These are phyloP conservation scores for Ganoderma meredithae DNA, from an alignment of 1,284 basidiomycete genomes.

Conservation along the genomic window DNA sequence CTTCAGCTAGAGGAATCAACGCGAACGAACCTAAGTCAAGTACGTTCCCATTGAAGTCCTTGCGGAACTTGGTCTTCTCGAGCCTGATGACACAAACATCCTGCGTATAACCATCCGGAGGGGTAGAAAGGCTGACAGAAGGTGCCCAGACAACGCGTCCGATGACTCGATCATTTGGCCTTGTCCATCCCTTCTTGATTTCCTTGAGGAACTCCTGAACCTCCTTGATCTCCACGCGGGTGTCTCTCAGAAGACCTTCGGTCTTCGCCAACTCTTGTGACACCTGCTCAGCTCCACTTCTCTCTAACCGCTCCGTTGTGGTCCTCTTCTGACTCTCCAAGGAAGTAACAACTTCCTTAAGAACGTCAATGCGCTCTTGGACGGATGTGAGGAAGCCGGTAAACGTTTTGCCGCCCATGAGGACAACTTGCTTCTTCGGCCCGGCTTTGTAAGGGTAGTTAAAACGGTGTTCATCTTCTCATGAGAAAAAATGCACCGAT, in stretches of 20 bases:
- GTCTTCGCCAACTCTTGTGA: too few relatives aligned
- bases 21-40: neutral
- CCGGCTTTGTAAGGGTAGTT: neutral
- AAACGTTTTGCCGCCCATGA: neutral
- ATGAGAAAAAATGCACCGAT: neutral
- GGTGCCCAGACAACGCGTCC: neutral
- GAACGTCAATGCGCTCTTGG: neutral
- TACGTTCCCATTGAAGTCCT: neutral
- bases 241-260: too few relatives aligned
- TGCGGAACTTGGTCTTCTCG: neutral
- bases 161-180: neutral
- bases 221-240: too few relatives aligned
- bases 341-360: neutral
- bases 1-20: neutral
- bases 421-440: neutral
- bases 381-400: neutral
- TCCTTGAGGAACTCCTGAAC: neutral
- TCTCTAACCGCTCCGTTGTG: too few relatives aligned
- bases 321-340: neutral
- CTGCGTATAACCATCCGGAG: neutral
- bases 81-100: neutral
- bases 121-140: neutral
- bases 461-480: neutral
- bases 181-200: neutral
- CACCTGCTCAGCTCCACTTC: too few relatives aligned